Conservation (phyloP, 306 rosid genomes). For the Cicer cuneatum region DNA sequence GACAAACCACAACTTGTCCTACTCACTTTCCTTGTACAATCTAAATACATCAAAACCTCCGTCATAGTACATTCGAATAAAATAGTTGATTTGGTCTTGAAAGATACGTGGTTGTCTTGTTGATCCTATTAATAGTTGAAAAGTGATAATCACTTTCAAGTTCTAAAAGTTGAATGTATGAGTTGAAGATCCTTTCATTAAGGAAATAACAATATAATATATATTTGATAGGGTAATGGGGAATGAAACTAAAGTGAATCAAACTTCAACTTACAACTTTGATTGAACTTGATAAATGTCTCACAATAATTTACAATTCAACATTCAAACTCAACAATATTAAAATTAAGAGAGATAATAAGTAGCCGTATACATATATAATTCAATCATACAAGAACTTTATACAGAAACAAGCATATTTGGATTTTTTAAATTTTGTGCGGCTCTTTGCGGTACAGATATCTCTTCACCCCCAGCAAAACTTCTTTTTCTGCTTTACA, state of each 20-base stretch:
- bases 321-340: slow-evolving; percentile 25
- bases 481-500: slow-evolving; percentile 58
- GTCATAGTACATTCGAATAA: not conserved
- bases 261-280: slow-evolving; percentile 14
- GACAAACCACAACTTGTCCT: not conserved
- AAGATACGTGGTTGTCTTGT: not conserved
- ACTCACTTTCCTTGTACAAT: not conserved
- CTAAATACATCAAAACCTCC: not conserved
- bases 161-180: not conserved
- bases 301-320: slow-evolving; percentile 20
- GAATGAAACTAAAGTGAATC: not conserved
- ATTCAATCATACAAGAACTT: slow-evolving; percentile 33
- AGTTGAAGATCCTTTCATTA: slow-evolving; percentile 1
- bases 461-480: slow-evolving; percentile 68
- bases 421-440: too few species aligned
- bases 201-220: not conserved
- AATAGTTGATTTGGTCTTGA: not conserved
- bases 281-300: slow-evolving; percentile 17
- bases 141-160: not conserved
- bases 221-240: too few species aligned
- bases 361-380: slow-evolving; percentile 20
- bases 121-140: not conserved
- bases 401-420: slow-evolving; percentile 21
- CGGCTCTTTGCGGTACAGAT: slow-evolving; percentile 47
- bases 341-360: not conserved